Conservation (phyloP, 257 asterid genomes). For the Rehmannia glutinosa region DNA sequence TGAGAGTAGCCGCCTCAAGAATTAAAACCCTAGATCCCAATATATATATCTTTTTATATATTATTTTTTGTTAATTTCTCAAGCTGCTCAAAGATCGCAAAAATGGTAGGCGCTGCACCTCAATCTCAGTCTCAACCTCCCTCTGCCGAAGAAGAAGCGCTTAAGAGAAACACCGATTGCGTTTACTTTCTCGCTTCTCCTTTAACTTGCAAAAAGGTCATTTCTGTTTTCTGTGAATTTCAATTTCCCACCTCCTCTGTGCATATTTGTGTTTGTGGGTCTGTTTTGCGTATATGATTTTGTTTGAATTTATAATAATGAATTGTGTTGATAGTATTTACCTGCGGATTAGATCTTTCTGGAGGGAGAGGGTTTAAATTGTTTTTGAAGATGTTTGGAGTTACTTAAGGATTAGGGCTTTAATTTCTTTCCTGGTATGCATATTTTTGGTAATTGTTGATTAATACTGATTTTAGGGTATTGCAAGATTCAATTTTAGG, state of each 20-base stretch:
- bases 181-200: constrained; percentile 95
- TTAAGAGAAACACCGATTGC: constrained; percentile 78
- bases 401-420: constrained; percentile 8
- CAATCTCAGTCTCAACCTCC: constrained; percentile 38
- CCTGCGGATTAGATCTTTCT: constrained; percentile 19
- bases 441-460: background rate
- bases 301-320: background rate
- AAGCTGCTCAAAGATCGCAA: constrained; percentile 25
- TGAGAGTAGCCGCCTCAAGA: constrained; percentile 30
- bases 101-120: constrained; percentile 28
- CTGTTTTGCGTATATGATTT: background rate
- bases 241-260: background rate
- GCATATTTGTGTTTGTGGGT: background rate
- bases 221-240: background rate
- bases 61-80: background rate
- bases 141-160: constrained; percentile 60
- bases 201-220: constrained; percentile 92
- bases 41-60: background rate
- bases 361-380: constrained; percentile 4
- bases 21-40: constrained; percentile 43
- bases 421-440: background rate
- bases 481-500: constrained; percentile 6
- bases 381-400: background rate
- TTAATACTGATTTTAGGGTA: constrained; percentile 2
- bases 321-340: background rate